Evolutionary conservation across 1,284 basidiomycete species (phyloP).

Genomic region (Omphalotus olearius): DNA sequence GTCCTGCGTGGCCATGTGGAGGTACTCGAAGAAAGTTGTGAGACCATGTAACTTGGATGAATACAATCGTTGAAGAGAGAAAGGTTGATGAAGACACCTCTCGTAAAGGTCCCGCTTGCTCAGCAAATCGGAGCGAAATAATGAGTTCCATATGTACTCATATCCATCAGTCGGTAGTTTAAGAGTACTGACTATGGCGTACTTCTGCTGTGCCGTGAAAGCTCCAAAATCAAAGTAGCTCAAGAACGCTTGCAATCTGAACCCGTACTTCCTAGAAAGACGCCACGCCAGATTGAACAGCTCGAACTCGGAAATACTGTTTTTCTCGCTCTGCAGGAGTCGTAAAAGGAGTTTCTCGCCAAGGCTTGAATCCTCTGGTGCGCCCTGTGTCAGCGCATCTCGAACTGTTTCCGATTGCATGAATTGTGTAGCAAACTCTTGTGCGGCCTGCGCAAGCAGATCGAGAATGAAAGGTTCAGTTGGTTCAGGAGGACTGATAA

Average conservation of each 20-base stretch:
- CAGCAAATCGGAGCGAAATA: slow-evolving; percentile 56
- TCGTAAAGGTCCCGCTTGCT: slow-evolving; percentile 44
- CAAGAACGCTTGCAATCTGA: slow-evolving; percentile 43
- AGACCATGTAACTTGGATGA: slow-evolving; percentile 48
- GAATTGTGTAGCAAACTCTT: slow-evolving; percentile 41
- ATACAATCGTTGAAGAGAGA: slow-evolving; percentile 58
- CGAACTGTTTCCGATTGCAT: slow-evolving; percentile 22
- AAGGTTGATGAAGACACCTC: slow-evolving; percentile 43
- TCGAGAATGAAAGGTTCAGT: slow-evolving; percentile 48
- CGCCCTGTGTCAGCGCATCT: slow-evolving; percentile 17
- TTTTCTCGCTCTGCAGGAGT: slow-evolving; percentile 45
- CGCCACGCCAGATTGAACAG: slow-evolving; percentile 45
- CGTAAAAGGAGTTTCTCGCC: slow-evolving; percentile 36
- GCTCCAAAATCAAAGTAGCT: slow-evolving; percentile 52
- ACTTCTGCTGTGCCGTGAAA: slow-evolving; percentile 46
- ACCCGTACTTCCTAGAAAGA: slow-evolving; percentile 37
- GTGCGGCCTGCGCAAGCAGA: slow-evolving; percentile 42
- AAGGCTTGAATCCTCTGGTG: slow-evolving; percentile 26
- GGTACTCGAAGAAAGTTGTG: slow-evolving; percentile 56
- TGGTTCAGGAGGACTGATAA: slow-evolving; percentile 40
- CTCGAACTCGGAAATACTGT: slow-evolving; percentile 55
- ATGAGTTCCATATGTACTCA: slow-evolving; percentile 55
- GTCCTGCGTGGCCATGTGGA: slow-evolving; percentile 48
- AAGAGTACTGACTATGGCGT: slow-evolving; percentile 40
- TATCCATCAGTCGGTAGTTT: slow-evolving; percentile 34